Evolutionary conservation across 805 yeast genomes (phyloP).

Genomic region (Pichia eremophila): DNA sequence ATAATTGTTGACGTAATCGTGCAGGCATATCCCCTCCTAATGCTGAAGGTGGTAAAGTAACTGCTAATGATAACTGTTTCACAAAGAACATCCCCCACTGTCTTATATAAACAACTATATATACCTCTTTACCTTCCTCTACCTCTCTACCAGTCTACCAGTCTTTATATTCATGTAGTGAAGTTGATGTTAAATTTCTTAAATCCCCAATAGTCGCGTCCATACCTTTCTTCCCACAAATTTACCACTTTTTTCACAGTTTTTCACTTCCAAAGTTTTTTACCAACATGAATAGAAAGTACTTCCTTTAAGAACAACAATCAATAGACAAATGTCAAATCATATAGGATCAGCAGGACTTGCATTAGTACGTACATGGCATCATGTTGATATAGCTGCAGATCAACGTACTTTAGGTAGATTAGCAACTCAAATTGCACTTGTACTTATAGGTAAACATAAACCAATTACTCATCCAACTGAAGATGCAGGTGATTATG

Average conservation of each 20-base stretch:
- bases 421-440: conserved; percentile 80
- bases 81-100: conserved; percentile 25
- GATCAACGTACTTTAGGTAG: conserved; percentile 88
- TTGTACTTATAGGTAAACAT: conserved; percentile 90
- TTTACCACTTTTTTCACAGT: too few species aligned
- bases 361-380: conserved; percentile 80
- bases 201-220: too few species aligned
- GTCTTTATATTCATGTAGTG: too few species aligned
- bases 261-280: too few species aligned
- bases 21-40: conserved; percentile 98
- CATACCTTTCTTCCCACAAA: too few species aligned
- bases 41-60: conserved; percentile 93
- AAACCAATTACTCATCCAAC: conserved; percentile 79
- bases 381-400: conserved; percentile 81
- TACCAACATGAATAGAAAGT: too few species aligned
- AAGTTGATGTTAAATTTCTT: too few species aligned
- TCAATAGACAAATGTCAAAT: conserved; percentile 35
- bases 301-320: too few species aligned
- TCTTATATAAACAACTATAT: too few species aligned
- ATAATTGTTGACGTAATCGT: conserved; percentile 76
- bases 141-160: too few species aligned
- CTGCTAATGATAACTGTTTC: conserved; percentile 83
- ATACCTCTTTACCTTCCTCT: too few species aligned
- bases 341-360: conserved; percentile 35
- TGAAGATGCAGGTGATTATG: conserved; percentile 91